phyloP scores from a whole-genome alignment of 2,329 filamentous ascomycete species.

The Fusarium falciforme region DNA sequence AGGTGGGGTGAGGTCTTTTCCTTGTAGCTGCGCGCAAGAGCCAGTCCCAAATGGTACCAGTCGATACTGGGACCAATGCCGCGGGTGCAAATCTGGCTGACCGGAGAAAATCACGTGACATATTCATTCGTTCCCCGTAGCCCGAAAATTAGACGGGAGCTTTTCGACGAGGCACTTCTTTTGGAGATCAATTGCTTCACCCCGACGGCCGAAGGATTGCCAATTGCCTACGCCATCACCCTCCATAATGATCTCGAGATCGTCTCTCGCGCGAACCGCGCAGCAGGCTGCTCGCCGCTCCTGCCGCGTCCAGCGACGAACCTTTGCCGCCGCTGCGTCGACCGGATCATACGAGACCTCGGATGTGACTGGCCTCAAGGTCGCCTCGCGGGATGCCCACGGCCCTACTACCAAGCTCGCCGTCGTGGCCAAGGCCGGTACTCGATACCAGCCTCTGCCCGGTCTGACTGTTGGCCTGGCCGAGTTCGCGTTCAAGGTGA shows the following conservation, averaged over 20 bases:
- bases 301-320: conserved; percentile 67
- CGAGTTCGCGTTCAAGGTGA: conserved; percentile 97
- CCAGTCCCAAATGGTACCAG: conserved; percentile 30
- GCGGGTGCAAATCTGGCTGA: conserved; percentile 44
- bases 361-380: conserved; percentile 89
- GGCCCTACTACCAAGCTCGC: conserved; percentile 92
- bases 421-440: conserved; percentile 93
- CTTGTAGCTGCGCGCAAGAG: conserved; percentile 12
- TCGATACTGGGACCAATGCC: conserved; percentile 39
- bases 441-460: conserved; percentile 89
- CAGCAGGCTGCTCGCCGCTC: conserved; percentile 68
- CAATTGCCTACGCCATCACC: conserved; percentile 67
- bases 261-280: conserved; percentile 68
- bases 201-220: conserved; percentile 58
- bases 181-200: conserved; percentile 52
- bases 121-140: conserved; percentile 40
- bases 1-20: conserved; percentile 40
- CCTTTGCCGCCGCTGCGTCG: conserved; percentile 68
- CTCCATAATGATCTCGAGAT: conserved; percentile 72
- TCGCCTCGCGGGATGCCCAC: conserved; percentile 88
- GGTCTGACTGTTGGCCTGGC: conserved; percentile 91
- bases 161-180: conserved; percentile 58
- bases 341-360: conserved; percentile 89
- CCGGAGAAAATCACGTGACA: conserved; percentile 52
- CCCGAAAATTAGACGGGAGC: conserved; percentile 59